Percentiles rank a stretch among this genome's conserved stretches.
Conservation (phyloP, 768 basidiomycete species). For the Hygrophorus russula region DNA sequence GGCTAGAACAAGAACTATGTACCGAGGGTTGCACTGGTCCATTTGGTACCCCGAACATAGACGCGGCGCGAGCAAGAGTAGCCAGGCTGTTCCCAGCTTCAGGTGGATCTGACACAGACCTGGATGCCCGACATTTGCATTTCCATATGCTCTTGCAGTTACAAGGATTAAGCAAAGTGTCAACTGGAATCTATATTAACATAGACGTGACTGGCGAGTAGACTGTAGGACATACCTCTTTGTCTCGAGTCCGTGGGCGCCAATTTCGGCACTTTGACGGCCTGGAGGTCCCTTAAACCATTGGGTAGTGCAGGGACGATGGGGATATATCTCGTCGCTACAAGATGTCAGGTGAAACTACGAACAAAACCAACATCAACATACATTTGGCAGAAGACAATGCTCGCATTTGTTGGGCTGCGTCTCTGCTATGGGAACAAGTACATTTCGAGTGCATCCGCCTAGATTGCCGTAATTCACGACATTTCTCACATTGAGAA, state of each 20-base stretch:
- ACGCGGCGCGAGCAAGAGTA: slow-evolving; percentile 28
- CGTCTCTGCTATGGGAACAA: slow-evolving; percentile 34
- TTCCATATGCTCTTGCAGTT: slow-evolving; percentile 43
- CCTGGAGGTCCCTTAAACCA: slow-evolving; percentile 47
- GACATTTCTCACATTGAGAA: slow-evolving; percentile 81
- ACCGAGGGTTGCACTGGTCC: slow-evolving; percentile 9
- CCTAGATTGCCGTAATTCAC: slow-evolving; percentile 70
- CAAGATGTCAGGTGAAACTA: neutral
- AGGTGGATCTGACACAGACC: slow-evolving; percentile 1
- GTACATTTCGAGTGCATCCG: slow-evolving; percentile 76
- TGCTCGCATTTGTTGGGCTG: slow-evolving; percentile 19
- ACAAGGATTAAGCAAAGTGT: slow-evolving; percentile 55
- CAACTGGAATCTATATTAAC: slow-evolving; percentile 28
- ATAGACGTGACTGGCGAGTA: slow-evolving; percentile 1
- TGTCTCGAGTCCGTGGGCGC: slow-evolving; percentile 34
- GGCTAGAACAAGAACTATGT: neutral
- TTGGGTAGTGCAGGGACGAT: slow-evolving; percentile 65
- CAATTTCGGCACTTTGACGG: slow-evolving; percentile 14
- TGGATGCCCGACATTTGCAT: slow-evolving; percentile 35
- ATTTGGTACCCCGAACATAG: slow-evolving; percentile 17
- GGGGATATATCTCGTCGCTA: slow-evolving; percentile 60
- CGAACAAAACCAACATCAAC: slow-evolving; percentile 3
- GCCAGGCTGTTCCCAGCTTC: slow-evolving; percentile 13
- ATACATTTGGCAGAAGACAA: slow-evolving; percentile 31
- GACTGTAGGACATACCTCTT: slow-evolving; percentile 25